Conservation (phyloP, 176 grass and related monocot genomes). For the Triticum urartu region DNA sequence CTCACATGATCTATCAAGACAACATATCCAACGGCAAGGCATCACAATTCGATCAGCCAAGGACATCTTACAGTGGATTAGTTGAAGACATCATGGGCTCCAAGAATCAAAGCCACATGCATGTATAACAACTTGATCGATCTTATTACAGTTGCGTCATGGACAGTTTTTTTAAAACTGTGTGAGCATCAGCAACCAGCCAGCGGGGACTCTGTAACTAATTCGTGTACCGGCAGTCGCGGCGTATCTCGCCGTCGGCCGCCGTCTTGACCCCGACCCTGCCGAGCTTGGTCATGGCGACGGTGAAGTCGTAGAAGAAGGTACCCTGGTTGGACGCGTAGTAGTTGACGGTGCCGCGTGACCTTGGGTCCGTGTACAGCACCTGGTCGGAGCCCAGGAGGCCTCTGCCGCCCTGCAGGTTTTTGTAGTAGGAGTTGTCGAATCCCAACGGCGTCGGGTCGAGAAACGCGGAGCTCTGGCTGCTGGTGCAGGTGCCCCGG, state of each 20-base stretch:
- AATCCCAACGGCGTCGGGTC: conserved; percentile 27
- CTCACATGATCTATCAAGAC: background rate
- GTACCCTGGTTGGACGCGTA: conserved; percentile 49
- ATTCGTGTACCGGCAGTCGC: conserved; percentile 48
- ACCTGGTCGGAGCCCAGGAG: conserved; percentile 68
- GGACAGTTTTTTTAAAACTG: background rate
- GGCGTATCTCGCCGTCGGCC: conserved; percentile 64
- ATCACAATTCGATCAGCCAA: background rate
- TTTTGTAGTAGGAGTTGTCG: conserved; percentile 62
- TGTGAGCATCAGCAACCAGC: background rate
- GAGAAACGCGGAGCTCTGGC: conserved; percentile 29
- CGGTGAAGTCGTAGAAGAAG: conserved; percentile 48
- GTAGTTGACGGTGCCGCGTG: conserved; percentile 34
- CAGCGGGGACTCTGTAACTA: background rate
- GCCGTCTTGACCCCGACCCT: conserved; percentile 61
- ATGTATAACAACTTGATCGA: background rate
- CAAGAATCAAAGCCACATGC: background rate
- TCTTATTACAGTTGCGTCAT: background rate
- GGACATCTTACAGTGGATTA: background rate
- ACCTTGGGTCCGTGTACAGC: conserved; percentile 56
- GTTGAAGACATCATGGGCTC: background rate
- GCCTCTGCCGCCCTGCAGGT: conserved; percentile 49
- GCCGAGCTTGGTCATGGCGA: conserved; percentile 55
- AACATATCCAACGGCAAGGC: background rate
- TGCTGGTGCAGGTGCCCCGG: conserved; percentile 11